A percentile compares a stretch with the other conserved stretches of the same genome.
phyloP scores from a whole-genome alignment of 805 yeast species.

The Monosporozyma siamensis region DNA sequence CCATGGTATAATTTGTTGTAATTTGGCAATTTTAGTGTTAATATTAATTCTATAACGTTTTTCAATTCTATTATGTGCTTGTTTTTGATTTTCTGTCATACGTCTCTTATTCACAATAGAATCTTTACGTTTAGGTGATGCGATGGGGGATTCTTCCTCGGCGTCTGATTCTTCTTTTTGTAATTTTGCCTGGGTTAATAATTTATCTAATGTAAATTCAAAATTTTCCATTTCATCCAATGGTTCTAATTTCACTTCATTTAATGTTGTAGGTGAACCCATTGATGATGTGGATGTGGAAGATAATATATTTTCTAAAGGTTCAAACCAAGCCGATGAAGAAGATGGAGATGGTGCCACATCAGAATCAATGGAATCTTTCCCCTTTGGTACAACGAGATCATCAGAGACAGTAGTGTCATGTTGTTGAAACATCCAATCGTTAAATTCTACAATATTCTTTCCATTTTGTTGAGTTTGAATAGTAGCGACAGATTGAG shows the following conservation, averaged over 20 bases:
- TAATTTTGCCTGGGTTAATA: not conserved
- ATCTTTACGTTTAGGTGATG: not conserved
- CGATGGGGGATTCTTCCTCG: not conserved
- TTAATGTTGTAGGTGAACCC: constrained; percentile 11
- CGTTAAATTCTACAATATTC: not conserved
- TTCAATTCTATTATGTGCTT: constrained; percentile 66
- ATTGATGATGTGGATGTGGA: constrained; percentile 19
- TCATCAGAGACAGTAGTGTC: not conserved
- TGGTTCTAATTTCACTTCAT: not conserved
- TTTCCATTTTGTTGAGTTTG: not conserved
- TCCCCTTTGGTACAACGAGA: not conserved
- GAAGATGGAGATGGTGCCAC: too few relatives aligned
- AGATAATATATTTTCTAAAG: constrained; percentile 21
- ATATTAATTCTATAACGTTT: constrained; percentile 63
- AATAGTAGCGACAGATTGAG: constrained; percentile 3
- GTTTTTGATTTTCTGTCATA: constrained; percentile 48
- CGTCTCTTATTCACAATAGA: constrained; percentile 35
- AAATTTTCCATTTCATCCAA: not conserved
- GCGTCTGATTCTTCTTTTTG: not conserved
- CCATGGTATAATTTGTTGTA: constrained; percentile 62
- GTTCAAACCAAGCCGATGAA: constrained; percentile 21
- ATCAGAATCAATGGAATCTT: constrained; percentile 1
- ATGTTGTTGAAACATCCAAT: constrained; percentile 14
- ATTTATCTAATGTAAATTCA: not conserved
- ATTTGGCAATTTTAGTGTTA: constrained; percentile 59